phyloP scores from a whole-genome alignment of 768 basidiomycete species.

The Kwoniella pini region DNA sequence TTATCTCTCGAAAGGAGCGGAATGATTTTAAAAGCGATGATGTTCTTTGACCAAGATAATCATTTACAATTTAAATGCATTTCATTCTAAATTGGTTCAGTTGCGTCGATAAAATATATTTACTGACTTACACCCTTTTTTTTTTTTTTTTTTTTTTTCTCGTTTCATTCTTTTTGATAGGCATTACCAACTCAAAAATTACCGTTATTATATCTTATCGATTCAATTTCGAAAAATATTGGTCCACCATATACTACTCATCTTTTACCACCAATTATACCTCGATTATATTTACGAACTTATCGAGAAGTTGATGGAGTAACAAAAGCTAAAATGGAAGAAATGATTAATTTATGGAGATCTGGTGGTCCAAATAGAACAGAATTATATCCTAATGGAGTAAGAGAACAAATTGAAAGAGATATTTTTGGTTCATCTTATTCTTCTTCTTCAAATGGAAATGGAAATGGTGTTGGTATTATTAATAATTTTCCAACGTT shows the following conservation, averaged over 20 bases:
- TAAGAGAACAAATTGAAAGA: conserved; percentile 78
- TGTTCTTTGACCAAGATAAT: too few species aligned
- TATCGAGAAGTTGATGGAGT: conserved; percentile 80
- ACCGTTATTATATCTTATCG: conserved; percentile 90
- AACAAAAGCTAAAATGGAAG: conserved; percentile 93
- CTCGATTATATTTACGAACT: conserved; percentile 79
- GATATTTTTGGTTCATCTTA: conserved; percentile 52
- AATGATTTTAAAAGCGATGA: too few species aligned
- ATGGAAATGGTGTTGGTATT: not conserved
- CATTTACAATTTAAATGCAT: too few species aligned
- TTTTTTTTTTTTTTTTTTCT: not conserved
- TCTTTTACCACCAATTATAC: conserved; percentile 77
- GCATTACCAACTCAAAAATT: conserved; percentile 86
- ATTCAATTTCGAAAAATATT: conserved; percentile 96
- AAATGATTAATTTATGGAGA: conserved; percentile 95
- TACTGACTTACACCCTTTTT: too few species aligned
- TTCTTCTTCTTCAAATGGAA: not conserved
- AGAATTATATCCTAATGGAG: conserved; percentile 78
- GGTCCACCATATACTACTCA: conserved; percentile 82
- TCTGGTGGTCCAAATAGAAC: conserved; percentile 75
- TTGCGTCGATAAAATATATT: too few species aligned
- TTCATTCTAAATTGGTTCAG: too few species aligned
- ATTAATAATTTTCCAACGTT: conserved; percentile 60
- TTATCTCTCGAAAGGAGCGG: too few species aligned
- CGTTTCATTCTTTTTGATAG: conserved; percentile 57